Evolutionary conservation across 1,139 yeast species (phyloP).

Genomic region (Candida glucosophila): DNA sequence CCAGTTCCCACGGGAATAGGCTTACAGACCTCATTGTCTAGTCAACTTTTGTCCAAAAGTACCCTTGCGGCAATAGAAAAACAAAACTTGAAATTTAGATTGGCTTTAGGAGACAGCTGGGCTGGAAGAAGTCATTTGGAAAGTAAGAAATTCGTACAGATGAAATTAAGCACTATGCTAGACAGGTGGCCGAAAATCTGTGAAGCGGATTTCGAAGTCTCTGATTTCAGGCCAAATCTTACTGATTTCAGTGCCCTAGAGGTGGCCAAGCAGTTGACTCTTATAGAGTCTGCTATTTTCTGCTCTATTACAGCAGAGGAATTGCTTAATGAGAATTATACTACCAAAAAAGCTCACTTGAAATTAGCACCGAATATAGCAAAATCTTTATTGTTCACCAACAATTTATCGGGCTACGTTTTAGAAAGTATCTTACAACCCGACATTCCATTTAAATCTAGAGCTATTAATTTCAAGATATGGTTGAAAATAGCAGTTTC

Average conservation of each 20-base stretch:
- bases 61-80: slow-evolving; percentile 38
- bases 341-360: slow-evolving; percentile 53
- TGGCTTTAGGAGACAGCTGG: slow-evolving; percentile 46
- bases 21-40: slow-evolving; percentile 31
- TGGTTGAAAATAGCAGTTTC: slow-evolving; percentile 85
- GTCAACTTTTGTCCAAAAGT: slow-evolving; percentile 26
- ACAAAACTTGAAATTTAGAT: slow-evolving; percentile 39
- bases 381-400: slow-evolving; percentile 63
- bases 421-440: slow-evolving; percentile 67
- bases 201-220: slow-evolving; percentile 39
- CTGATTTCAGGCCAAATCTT: slow-evolving; percentile 43
- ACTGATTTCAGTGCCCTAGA: slow-evolving; percentile 73
- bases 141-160: slow-evolving; percentile 18
- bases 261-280: slow-evolving; percentile 75
- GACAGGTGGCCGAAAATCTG: slow-evolving; percentile 32
- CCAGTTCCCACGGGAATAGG: slow-evolving; percentile 39
- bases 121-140: slow-evolving; percentile 21
- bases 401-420: slow-evolving; percentile 74
- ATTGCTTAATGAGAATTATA: slow-evolving; percentile 63
- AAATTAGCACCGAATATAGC: slow-evolving; percentile 69
- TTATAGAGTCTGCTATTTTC: slow-evolving; percentile 69
- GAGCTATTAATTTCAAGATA: slow-evolving; percentile 56
- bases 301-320: slow-evolving; percentile 64
- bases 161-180: slow-evolving; percentile 19
- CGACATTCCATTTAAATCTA: slow-evolving; percentile 35